phyloP scores from a whole-genome alignment of 331 rosid species.

The Dryas integrifolia region DNA sequence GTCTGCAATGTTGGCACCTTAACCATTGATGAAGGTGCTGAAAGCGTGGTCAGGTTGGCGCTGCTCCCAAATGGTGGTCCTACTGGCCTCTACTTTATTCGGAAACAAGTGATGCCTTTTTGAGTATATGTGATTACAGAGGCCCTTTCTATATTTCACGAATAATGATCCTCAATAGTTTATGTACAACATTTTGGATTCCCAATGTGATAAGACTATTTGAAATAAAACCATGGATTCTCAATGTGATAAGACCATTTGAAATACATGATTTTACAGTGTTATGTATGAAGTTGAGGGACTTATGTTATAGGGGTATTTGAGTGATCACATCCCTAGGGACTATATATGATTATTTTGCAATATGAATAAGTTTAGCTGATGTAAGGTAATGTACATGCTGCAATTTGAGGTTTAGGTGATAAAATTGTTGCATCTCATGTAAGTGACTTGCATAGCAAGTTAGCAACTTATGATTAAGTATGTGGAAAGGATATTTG shows the following conservation, averaged over 20 bases:
- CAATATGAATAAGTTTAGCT: no score
- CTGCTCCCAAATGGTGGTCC: constrained; percentile 32
- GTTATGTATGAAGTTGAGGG: neutral
- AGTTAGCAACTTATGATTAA: no score
- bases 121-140: neutral
- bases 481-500: no score
- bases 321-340: neutral
- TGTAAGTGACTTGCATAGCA: no score
- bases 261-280: neutral
- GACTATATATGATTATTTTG: neutral
- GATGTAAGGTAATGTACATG: neutral
- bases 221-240: no score
- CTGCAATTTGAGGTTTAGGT: neutral
- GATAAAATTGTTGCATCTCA: neutral
- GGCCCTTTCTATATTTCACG: neutral
- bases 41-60: constrained; percentile 32
- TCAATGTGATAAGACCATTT: neutral
- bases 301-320: neutral
- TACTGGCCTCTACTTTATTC: constrained; percentile 37
- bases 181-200: neutral
- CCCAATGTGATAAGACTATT: no score
- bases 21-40: constrained; percentile 49
- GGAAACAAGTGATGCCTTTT: constrained; percentile 5
- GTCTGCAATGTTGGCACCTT: constrained; percentile 17
- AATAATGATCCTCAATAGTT: neutral